Base-by-base conservation (phyloP, 345 rosid genomes). In the Eucalyptus pauciflora region DNA sequence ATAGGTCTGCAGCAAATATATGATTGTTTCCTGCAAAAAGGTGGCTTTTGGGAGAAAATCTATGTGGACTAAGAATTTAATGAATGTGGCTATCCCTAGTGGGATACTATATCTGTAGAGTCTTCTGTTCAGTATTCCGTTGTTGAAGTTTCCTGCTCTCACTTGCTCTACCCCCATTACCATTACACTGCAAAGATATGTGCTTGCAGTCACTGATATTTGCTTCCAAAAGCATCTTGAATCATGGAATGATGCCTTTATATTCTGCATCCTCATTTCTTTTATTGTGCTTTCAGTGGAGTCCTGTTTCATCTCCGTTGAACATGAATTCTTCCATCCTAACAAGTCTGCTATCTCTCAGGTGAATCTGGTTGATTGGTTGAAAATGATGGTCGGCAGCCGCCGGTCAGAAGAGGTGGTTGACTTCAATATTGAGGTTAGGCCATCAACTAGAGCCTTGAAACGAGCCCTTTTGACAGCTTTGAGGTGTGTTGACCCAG, bases 311-410 rank as follows among this genome's bases (percentile, higher is more conserved):
- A 76, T 76, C 27, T 76, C 15, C 8, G 27, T 37, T 6, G 48
- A 20, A 20, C 83, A 20, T 87, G 86, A 81, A 51, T 41, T 25
- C 46, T 2, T 17, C 10, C 18, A 37, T 86, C 87, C 87, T 50
- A 11, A 86, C 27, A 49, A 31, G 25, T 22, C 49, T 54, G 87
- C 24, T 37, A 90, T 85, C 31, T 91, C 91, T 88, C 91, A 98
- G 99, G 99, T 98, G 86, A 95, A 98, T 95, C 94, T 98, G 89
- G 99, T 98, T 27, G 99, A 98, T 91, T 98, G 99, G 99, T 92
- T 97, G 90, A 98, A 98, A 94, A 96, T 97, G 99, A 98, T 98
- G 99, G 99, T 98, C 8, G 99, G 97, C 87, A 96, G 91, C 89
- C 93, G 99, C 93, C 93, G 96, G 87, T 96, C 99, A 29, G 99